Base-by-base conservation (phyloP, 306 rosid genomes). In the Citrullus amarus region DNA sequence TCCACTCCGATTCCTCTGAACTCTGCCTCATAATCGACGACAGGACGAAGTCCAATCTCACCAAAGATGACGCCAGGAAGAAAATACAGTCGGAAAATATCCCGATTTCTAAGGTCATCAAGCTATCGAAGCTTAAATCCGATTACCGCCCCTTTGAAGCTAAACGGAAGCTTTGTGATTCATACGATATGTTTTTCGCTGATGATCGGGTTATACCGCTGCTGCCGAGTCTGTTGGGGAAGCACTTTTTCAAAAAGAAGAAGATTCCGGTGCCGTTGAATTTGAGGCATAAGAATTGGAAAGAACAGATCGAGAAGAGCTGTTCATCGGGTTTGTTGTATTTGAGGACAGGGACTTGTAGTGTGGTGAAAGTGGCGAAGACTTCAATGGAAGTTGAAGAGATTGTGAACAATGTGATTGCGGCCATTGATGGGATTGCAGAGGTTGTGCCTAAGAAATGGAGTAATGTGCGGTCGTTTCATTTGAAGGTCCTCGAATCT, bases 181-280 rank as follows among this genome's bases (percentile, higher is more conserved):
- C 97, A 0, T 92, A 89, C 28, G 86, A 89, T 34, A 14, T 90
- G 81, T 92, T 92, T 59, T 82, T 95, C 14, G 91, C 95, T 0
- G 98, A 95, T 41, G 88, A 82, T 84, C 62, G 87, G 57, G 73
- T 91, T 2, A 79, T 89, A 1, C 92, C 91, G 0, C 60, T 89
- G 28, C 58, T 95, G 16, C 93, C 93, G 9, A 43, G 85, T 62
- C 41, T 84, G 7, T 36, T 95, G 28, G 98, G 97, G 78, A 95
- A 95, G 79, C 79, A 85, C 1, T 95, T 95, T 38, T 92, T 82
- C 65, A 91, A 92, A 91, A 95, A 87, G 86, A 84, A 85, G 86
- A 95, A 88, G 89, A 44, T 92, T 69, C 98, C 97, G 3, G 92
- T 95, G 82, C 90, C 92, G 5, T 54, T 95, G 79, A 87, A 95